Conservation (phyloP, 148 eudicot species). For the Rhododendron ferrugineum region DNA sequence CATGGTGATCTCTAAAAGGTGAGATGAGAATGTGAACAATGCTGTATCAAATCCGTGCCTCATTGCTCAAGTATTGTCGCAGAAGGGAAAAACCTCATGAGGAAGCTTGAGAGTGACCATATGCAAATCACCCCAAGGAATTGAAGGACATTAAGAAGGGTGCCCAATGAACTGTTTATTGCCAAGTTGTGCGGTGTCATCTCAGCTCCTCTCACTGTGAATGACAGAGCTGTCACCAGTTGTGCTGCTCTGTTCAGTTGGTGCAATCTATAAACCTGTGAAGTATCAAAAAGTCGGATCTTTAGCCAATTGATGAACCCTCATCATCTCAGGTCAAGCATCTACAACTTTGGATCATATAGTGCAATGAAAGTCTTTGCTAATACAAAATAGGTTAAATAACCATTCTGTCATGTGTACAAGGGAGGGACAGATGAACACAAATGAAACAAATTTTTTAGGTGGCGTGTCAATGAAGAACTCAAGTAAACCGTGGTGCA, state of each 20-base stretch:
- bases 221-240: conserved; percentile 89
- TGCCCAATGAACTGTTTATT: conserved; percentile 76
- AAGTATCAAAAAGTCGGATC: background rate
- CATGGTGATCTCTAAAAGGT: background rate
- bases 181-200: conserved; percentile 89
- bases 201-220: conserved; percentile 94
- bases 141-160: conserved; percentile 78
- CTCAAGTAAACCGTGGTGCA: background rate
- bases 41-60: background rate
- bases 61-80: conserved; percentile 31
- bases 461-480: background rate
- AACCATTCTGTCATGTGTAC: background rate
- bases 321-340: background rate
- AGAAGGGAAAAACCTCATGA: conserved; percentile 63
- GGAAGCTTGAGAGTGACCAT: conserved; percentile 93
- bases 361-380: background rate
- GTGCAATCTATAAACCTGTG: conserved; percentile 88
- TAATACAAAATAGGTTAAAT: background rate
- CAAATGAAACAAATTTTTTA: background rate
- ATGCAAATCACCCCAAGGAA: conserved; percentile 82
- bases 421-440: background rate
- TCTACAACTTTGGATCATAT: background rate
- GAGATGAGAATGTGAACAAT: background rate
- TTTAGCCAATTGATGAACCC: background rate
- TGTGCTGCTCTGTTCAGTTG: conserved; percentile 97